A percentile compares a stretch with the other conserved stretches of the same genome.
phyloP scores from a whole-genome alignment of 345 rosid genomes.

The Salix arbutifolia region DNA sequence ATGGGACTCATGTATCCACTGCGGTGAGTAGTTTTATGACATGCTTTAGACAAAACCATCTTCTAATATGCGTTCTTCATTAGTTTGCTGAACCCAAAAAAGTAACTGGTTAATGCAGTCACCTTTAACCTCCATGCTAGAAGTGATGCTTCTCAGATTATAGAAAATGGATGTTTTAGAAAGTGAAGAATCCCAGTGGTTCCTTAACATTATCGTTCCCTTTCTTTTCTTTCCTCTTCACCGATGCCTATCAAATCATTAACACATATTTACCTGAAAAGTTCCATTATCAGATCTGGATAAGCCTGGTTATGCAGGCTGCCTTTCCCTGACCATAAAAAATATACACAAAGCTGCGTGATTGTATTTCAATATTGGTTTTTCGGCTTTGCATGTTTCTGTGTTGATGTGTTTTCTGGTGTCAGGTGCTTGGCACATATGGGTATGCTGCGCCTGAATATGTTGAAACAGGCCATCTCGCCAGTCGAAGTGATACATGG shows the following conservation, averaged over 20 bases:
- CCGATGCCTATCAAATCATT: background rate
- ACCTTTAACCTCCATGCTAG: background rate
- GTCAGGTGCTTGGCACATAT: constrained; percentile 81
- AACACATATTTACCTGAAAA: background rate
- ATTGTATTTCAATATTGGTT: background rate
- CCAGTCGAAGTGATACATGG: constrained; percentile 61
- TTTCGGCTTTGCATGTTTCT: background rate
- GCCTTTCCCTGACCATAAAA: background rate
- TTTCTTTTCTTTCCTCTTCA: background rate
- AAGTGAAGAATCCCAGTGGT: background rate
- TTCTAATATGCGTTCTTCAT: background rate
- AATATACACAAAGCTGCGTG: background rate
- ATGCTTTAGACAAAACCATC: background rate
- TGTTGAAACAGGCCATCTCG: constrained; percentile 83
- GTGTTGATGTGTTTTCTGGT: background rate
- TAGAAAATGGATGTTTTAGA: background rate
- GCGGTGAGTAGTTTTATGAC: constrained; percentile 40
- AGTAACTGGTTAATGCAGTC: background rate
- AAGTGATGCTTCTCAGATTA: background rate
- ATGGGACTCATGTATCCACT: constrained; percentile 77
- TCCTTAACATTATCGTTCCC: too few species aligned
- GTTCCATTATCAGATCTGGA: background rate
- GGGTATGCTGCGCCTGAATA: constrained; percentile 98
- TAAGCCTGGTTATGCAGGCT: background rate
- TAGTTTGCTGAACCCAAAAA: background rate